Evolutionary conservation across 2,329 filamentous ascomycete genomes (phyloP), one percentile per base, ranked within the genome.

Genomic region (Epichloe bromicola): DNA sequence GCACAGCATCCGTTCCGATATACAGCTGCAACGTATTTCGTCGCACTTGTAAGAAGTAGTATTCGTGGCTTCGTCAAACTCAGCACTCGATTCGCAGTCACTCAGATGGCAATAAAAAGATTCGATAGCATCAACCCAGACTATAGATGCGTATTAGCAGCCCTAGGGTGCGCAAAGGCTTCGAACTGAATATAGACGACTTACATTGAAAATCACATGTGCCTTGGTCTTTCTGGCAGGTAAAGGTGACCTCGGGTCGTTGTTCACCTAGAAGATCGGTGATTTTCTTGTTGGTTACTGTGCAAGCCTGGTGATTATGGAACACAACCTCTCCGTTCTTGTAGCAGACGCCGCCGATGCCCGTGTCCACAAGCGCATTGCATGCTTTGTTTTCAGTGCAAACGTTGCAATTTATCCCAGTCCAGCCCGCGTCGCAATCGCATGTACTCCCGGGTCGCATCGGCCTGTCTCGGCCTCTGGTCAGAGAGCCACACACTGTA

Each of bases 401-500:
- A 51, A 98, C 88, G 61, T 93, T 98, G 79, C 93, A 98, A 73
- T 98, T 98, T 70, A 98, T 91, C 56, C 93, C 93, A 40, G 80
- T 80, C 93, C 93, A 98, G 51, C 93, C 93, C 38, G 95, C 86
- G 63, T 90, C 85, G 67, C 93, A 98, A 41, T 88, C 73, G 70
- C 93, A 98, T 40, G 74, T 72, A 52, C 82, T 75, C 55, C 80
- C 82, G 49, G 80, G 72, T 63, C 93, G 80, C 63, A 87, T 83
- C 20, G 83, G 79, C 59, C 93, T 79, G 60, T 97, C 82, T 58
- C 78, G 77, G 56, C 89, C 90, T 60, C 88, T 84, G 39, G 86
- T 80, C 40, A 96, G 75, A 38, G 90, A 93, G 52, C 91, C 93
- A 64, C 93, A 98, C 6, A 95, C 82, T 76, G 57, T 19, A 48